Evolutionary conservation across 2,329 filamentous ascomycete species (phyloP).

Genomic region (Arthrobotrys megalospora): DNA sequence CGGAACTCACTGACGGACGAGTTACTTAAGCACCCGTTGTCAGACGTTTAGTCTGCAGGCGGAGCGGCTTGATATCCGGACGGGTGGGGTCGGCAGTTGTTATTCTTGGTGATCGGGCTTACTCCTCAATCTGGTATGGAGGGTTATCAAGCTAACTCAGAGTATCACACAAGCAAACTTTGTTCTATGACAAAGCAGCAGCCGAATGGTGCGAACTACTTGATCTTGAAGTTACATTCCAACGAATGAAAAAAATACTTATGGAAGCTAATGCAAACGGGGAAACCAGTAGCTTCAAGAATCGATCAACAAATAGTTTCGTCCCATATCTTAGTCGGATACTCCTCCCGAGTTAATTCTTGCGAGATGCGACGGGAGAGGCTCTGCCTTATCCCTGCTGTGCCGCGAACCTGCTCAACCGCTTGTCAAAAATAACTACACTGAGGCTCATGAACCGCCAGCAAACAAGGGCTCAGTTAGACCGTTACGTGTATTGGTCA

Average conservation of each 20-base stretch:
- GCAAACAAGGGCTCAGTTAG: not conserved
- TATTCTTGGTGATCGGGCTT: constrained; percentile 13
- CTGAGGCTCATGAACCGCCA: not conserved
- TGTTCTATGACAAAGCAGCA: constrained; percentile 16
- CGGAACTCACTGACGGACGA: constrained; percentile 3
- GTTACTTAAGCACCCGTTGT: constrained; percentile 25
- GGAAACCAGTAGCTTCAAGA: not conserved
- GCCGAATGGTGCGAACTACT: not conserved
- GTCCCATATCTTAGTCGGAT: constrained; percentile 17
- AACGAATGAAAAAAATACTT: constrained; percentile 4
- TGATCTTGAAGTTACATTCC: not conserved
- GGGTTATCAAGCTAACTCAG: constrained; percentile 2
- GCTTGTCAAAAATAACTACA: constrained; percentile 45
- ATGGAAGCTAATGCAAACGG: not conserved
- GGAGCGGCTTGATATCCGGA: constrained; percentile 13
- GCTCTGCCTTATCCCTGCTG: constrained; percentile 45
- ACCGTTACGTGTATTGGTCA: not conserved
- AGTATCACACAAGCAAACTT: not conserved
- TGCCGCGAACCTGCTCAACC: constrained; percentile 21
- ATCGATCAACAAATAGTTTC: not conserved
- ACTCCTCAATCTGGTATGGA: constrained; percentile 24
- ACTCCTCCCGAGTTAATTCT: constrained; percentile 2
- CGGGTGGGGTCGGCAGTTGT: constrained; percentile 6
- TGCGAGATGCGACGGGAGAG: constrained; percentile 20
- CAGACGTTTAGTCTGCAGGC: constrained; percentile 1